Evolutionary conservation across 192 early-diverging fungal genomes (phyloP).

Genomic region (Coemansia sp.): DNA sequence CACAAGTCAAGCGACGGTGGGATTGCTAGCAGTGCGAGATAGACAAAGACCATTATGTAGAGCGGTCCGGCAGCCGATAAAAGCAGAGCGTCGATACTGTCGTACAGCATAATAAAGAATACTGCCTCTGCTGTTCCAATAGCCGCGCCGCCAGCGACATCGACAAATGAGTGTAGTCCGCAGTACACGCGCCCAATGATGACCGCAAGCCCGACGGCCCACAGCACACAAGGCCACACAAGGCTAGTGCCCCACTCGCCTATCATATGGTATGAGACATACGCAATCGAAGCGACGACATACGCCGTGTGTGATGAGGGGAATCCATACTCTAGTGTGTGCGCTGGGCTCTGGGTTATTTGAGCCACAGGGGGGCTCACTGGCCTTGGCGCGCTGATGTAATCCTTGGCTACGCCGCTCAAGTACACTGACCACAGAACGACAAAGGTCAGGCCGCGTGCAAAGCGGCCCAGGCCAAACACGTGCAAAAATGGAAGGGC

Average conservation of each 20-base stretch:
- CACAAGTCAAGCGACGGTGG: slow-evolving; percentile 47
- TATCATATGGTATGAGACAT: slow-evolving; percentile 36
- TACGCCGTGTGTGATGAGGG: slow-evolving; percentile 89
- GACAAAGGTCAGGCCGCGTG: slow-evolving; percentile 46
- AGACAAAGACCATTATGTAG: slow-evolving; percentile 24
- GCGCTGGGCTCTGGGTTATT: slow-evolving; percentile 62
- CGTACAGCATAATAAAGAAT: slow-evolving; percentile 28
- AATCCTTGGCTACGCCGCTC: slow-evolving; percentile 65
- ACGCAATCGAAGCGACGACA: slow-evolving; percentile 69
- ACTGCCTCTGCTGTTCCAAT: slow-evolving; percentile 62
- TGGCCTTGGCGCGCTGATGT: slow-evolving; percentile 82
- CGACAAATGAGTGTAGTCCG: slow-evolving; percentile 84
- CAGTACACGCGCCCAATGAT: slow-evolving; percentile 76
- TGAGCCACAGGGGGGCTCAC: slow-evolving; percentile 71
- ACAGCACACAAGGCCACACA: slow-evolving; percentile 51
- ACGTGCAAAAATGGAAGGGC: slow-evolving; percentile 77
- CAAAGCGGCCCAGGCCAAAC: slow-evolving; percentile 68
- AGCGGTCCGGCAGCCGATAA: slow-evolving; percentile 37
- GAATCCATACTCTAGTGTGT: slow-evolving; percentile 85
- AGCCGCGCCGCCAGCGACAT: slow-evolving; percentile 66
- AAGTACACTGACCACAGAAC: slow-evolving; percentile 52
- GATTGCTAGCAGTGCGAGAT: slow-evolving; percentile 23
- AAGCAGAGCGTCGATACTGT: slow-evolving; percentile 27
- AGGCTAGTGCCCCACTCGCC: slow-evolving; percentile 18
- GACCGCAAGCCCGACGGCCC: slow-evolving; percentile 55